Conservation (phyloP, 495 filamentous ascomycete species). For the Aspergillus diversus region DNA sequence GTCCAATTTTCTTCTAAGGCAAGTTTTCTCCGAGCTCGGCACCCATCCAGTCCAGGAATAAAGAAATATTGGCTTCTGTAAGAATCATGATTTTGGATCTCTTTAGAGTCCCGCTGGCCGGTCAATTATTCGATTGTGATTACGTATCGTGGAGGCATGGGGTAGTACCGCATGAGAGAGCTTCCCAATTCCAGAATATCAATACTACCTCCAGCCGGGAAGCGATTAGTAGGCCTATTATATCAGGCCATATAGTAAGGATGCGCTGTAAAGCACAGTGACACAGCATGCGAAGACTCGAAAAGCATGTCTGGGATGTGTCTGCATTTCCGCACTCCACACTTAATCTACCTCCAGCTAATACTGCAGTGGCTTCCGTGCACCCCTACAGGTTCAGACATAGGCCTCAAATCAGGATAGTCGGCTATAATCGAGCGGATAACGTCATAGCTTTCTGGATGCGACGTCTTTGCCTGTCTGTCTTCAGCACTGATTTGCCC, state of each 20-base stretch:
- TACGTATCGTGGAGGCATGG: constrained; percentile 1
- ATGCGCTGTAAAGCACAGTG: constrained; percentile 3
- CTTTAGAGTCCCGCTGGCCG: background rate
- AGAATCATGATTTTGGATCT: too few species aligned
- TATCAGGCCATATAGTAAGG: constrained; percentile 13
- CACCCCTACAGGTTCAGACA: background rate
- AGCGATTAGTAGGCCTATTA: constrained; percentile 4
- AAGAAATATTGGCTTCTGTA: too few species aligned
- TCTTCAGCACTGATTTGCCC: background rate
- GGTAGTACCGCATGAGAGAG: background rate
- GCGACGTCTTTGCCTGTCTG: too few species aligned
- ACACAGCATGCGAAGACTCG: constrained; percentile 23
- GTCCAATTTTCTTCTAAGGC: background rate
- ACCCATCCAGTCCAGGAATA: too few species aligned
- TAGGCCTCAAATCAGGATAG: background rate
- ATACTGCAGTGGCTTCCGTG: background rate
- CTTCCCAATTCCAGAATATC: background rate
- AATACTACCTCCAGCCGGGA: background rate
- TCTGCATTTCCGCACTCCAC: background rate
- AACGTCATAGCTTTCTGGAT: constrained; percentile 1
- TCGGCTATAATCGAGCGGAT: background rate
- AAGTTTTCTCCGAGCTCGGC: constrained; percentile 1
- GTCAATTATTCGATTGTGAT: constrained; percentile 1
- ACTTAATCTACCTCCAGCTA: background rate
- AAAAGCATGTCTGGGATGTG: constrained; percentile 5